These are phyloP conservation scores for Plenodomus lindquistii DNA, from an alignment of 2,329 filamentous ascomycete species.

Conservation along the genomic window DNA sequence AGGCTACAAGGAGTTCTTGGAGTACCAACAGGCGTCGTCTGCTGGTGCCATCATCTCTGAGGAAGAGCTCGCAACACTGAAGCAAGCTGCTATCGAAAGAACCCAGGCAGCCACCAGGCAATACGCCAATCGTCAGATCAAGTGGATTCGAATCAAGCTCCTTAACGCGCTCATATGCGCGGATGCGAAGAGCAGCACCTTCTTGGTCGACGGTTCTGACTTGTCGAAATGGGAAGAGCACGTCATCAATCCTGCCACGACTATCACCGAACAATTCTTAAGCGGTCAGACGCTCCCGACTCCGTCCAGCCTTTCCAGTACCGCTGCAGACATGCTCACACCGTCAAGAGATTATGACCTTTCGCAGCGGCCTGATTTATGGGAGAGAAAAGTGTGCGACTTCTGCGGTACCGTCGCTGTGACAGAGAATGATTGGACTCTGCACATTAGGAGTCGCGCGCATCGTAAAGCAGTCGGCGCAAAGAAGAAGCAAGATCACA, in stretches of 20 bases:
- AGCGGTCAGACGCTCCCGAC: conserved; percentile 54
- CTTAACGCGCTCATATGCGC: conserved; percentile 67
- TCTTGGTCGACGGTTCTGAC: conserved; percentile 80
- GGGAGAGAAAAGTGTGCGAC: conserved; percentile 66
- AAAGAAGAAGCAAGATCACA: conserved; percentile 1
- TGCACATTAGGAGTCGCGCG: conserved; percentile 59
- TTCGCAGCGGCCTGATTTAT: conserved; percentile 49
- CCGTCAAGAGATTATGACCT: conserved; percentile 58
- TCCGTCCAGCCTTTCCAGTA: conserved; percentile 58
- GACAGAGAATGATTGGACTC: conserved; percentile 61
- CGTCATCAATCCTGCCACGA: conserved; percentile 68
- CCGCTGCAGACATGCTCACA: conserved; percentile 61
- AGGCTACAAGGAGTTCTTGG: conserved; percentile 87
- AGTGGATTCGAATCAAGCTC: conserved; percentile 86
- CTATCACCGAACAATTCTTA: conserved; percentile 68
- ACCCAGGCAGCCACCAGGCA: conserved; percentile 84
- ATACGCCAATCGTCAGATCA: conserved; percentile 81
- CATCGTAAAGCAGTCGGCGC: conserved; percentile 51
- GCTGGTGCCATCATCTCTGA: conserved; percentile 27
- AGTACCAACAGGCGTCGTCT: conserved; percentile 59
- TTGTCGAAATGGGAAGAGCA: conserved; percentile 61
- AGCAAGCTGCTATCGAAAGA: conserved; percentile 65
- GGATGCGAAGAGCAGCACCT: conserved; percentile 62
- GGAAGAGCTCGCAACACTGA: conserved; percentile 59
- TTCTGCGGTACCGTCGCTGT: conserved; percentile 65